These are phyloP conservation scores for Saccharomycopsis sp. DNA, from an alignment of 805 yeast species.

Conservation along the genomic window DNA sequence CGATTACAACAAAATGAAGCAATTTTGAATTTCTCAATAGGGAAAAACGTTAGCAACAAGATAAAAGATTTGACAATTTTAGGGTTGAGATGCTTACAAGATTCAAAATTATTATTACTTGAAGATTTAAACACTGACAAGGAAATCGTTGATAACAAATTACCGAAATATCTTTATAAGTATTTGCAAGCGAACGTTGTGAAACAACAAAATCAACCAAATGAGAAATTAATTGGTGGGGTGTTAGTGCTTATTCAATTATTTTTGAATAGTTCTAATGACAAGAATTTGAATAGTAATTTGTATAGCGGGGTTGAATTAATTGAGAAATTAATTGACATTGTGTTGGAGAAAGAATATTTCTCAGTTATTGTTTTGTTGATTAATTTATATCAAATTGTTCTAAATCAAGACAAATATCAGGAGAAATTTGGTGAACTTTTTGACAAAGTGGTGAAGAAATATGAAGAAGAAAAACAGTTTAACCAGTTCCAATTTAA, in stretches of 20 bases:
- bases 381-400: conserved; percentile 16
- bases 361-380: conserved; percentile 14
- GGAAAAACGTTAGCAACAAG: conserved; percentile 26
- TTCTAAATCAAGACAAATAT: conserved; percentile 5
- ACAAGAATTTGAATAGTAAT: conserved; percentile 12
- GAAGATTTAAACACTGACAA: conserved; percentile 20
- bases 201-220: background rate
- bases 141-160: background rate
- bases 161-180: conserved; percentile 10
- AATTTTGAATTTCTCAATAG: conserved; percentile 35
- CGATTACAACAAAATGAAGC: conserved; percentile 38
- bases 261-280: conserved; percentile 4
- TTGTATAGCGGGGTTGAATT: conserved; percentile 13
- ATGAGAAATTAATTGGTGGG: conserved; percentile 16
- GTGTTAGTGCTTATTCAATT: conserved; percentile 14
- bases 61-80: conserved; percentile 26
- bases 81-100: conserved; percentile 24
- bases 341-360: conserved; percentile 2
- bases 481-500: conserved; percentile 14
- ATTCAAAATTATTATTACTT: conserved; percentile 22
- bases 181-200: conserved; percentile 2
- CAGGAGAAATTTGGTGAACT: conserved; percentile 4
- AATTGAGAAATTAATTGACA: conserved; percentile 10
- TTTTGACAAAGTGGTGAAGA: conserved; percentile 8
- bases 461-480: background rate